phyloP scores from a whole-genome alignment of 306 rosid genomes.

The Sechiopsis laciniata region DNA sequence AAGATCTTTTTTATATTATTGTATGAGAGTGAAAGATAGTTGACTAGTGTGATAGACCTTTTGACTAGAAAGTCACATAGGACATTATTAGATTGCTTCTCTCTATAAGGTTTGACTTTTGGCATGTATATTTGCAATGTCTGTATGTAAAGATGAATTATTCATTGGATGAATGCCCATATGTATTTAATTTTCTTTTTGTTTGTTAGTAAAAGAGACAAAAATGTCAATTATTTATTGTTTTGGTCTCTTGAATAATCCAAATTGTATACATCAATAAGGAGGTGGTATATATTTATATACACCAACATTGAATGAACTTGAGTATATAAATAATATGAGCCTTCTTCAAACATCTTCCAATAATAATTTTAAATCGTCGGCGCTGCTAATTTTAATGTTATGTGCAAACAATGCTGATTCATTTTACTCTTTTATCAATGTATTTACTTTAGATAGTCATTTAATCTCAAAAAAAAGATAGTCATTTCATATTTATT shows the following conservation, averaged over 20 bases:
- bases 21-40: background rate
- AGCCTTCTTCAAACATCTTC: too few species aligned
- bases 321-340: background rate
- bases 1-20: background rate
- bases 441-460: too few species aligned
- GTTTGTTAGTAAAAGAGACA: background rate
- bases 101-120: conserved; percentile 14
- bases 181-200: conserved; percentile 14
- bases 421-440: too few species aligned
- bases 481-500: too few species aligned
- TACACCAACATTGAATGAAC: background rate
- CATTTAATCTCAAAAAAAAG: too few species aligned
- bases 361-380: too few species aligned
- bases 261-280: background rate
- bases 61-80: conserved; percentile 1
- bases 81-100: background rate
- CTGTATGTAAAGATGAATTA: background rate
- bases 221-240: background rate
- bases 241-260: conserved; percentile 10
- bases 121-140: background rate
- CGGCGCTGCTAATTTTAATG: too few species aligned
- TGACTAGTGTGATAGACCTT: background rate
- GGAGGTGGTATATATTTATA: background rate
- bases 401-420: too few species aligned
- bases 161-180: conserved; percentile 7